phyloP scores from a whole-genome alignment of 164 flowering plant genomes.

The Vitis amurensis region DNA sequence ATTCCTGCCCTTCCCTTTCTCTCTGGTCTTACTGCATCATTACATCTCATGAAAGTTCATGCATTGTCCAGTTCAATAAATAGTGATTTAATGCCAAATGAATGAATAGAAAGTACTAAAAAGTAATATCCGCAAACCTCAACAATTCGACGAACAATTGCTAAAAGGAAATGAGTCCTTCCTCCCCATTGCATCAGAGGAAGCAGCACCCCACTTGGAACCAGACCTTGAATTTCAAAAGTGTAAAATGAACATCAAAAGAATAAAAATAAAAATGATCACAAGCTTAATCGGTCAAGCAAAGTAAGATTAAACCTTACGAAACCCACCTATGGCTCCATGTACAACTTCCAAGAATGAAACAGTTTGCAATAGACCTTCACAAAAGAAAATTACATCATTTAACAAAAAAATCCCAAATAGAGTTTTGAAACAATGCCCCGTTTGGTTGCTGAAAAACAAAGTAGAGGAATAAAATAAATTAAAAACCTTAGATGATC shows the following conservation, averaged over 20 bases:
- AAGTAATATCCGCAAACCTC: slow-evolving; percentile 39
- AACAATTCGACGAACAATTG: slow-evolving; percentile 45
- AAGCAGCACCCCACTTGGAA: slow-evolving; percentile 67
- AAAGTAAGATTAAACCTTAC: not conserved
- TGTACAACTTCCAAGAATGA: slow-evolving; percentile 78
- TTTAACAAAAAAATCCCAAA: not conserved
- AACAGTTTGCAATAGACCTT: slow-evolving; percentile 62
- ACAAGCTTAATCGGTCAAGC: not conserved
- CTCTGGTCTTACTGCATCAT: too few species aligned
- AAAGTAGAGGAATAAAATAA: not conserved
- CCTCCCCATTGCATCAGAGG: slow-evolving; percentile 90
- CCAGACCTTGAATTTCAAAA: slow-evolving; percentile 47
- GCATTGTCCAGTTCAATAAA: not conserved
- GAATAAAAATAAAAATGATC: not conserved
- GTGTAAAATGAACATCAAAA: not conserved
- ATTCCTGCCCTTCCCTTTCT: not conserved
- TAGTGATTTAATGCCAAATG: not conserved
- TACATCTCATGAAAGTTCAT: too few species aligned
- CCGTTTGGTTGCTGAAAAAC: not conserved
- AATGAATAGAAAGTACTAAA: not conserved
- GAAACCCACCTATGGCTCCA: slow-evolving; percentile 65
- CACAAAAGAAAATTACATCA: not conserved
- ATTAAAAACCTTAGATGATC: not conserved
- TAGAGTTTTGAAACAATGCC: not conserved
- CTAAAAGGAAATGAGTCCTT: slow-evolving; percentile 66